A percentile compares a stretch with the other conserved stretches of the same genome.
Conservation (phyloP, 2,329 filamentous ascomycete species). For the Colletotrichum spinosum region DNA sequence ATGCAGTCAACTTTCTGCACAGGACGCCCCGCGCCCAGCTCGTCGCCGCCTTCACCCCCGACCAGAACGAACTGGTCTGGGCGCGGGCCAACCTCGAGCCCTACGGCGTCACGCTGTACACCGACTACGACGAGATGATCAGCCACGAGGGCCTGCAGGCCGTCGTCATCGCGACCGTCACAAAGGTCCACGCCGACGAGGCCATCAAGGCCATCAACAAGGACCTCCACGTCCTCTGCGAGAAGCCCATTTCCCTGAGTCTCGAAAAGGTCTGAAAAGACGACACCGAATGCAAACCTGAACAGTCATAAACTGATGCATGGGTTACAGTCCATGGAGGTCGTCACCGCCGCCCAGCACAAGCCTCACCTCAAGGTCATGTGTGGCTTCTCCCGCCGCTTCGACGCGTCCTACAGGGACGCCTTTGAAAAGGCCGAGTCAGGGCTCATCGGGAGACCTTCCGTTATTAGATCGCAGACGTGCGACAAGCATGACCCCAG, state of each 20-base stretch:
- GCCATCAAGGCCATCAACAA: constrained; percentile 66
- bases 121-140: constrained; percentile 60
- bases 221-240: constrained; percentile 67
- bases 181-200: constrained; percentile 68
- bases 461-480: constrained; percentile 73
- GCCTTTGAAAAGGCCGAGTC: constrained; percentile 63
- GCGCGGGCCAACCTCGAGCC: constrained; percentile 55
- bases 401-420: constrained; percentile 74
- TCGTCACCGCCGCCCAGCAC: constrained; percentile 66
- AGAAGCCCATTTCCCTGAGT: constrained; percentile 70
- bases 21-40: constrained; percentile 59
- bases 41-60: constrained; percentile 61
- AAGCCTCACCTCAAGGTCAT: constrained; percentile 73
- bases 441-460: constrained; percentile 69
- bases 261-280: constrained; percentile 63
- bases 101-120: constrained; percentile 56
- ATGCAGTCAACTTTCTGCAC: constrained; percentile 60
- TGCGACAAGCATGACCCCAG: constrained; percentile 74
- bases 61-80: constrained; percentile 56
- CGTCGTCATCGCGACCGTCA: constrained; percentile 55
- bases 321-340: constrained; percentile 60
- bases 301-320: too few relatives aligned
- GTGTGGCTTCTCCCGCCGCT: constrained; percentile 55
- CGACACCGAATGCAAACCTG: background rate
- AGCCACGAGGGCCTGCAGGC: constrained; percentile 51